These are phyloP conservation scores for Tulasnella sp. DNA, from an alignment of 768 basidiomycete species.

Conservation along the genomic window DNA sequence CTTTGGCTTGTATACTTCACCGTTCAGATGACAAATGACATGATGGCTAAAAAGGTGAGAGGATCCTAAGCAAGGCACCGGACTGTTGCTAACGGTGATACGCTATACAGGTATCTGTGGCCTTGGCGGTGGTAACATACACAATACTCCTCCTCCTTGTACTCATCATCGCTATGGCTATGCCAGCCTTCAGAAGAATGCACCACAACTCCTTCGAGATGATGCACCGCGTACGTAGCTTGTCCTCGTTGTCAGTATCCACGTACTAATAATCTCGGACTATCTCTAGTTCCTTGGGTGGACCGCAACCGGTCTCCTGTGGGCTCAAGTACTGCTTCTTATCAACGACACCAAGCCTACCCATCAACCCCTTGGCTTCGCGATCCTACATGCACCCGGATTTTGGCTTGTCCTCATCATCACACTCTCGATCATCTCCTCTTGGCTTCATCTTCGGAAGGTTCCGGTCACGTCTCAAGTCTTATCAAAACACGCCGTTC, in stretches of 20 bases:
- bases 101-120: not conserved
- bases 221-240: slow-evolving; percentile 33
- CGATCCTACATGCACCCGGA: slow-evolving; percentile 35
- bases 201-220: slow-evolving; percentile 46
- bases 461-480: slow-evolving; percentile 41
- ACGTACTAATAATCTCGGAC: not conserved
- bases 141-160: slow-evolving; percentile 38
- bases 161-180: slow-evolving; percentile 42
- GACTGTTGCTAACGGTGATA: no score
- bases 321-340: slow-evolving; percentile 44
- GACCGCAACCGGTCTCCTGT: slow-evolving; percentile 42
- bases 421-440: slow-evolving; percentile 44
- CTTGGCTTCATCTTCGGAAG: slow-evolving; percentile 49
- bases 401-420: slow-evolving; percentile 50
- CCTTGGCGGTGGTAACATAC: slow-evolving; percentile 2
- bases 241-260: not conserved
- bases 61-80: not conserved
- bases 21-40: slow-evolving; percentile 11
- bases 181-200: slow-evolving; percentile 38
- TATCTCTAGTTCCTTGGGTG: slow-evolving; percentile 38
- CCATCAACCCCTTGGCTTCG: slow-evolving; percentile 32
- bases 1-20: slow-evolving; percentile 18
- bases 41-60: not conserved
- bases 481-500: slow-evolving; percentile 46
- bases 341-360: slow-evolving; percentile 41